Conservation (phyloP, 257 asterid genomes). For the Coffea canephora region DNA sequence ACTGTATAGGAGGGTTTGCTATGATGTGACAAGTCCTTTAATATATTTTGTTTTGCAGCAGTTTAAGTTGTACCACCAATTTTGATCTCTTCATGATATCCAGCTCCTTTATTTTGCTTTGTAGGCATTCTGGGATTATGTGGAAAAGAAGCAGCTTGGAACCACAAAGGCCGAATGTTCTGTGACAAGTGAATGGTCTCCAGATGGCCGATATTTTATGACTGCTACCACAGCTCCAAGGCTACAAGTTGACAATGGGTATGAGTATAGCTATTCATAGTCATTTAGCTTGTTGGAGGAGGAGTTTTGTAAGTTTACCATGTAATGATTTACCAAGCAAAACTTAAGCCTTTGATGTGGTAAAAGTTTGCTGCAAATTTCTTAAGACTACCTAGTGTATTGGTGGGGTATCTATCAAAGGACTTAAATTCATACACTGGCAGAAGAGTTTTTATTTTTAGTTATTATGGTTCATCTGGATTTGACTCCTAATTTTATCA, state of each 20-base stretch:
- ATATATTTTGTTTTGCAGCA: background rate
- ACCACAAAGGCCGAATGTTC: constrained; percentile 86
- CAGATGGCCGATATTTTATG: constrained; percentile 91
- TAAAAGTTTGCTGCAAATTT: background rate
- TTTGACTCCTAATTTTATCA: background rate
- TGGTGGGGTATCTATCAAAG: background rate
- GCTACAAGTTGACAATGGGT: constrained; percentile 98
- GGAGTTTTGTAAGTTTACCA: background rate
- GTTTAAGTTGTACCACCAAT: background rate
- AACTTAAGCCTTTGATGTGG: background rate
- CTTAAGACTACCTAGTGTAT: background rate
- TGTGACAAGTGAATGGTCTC: constrained; percentile 98
- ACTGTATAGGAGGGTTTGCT: background rate
- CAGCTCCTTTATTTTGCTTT: background rate
- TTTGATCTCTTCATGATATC: background rate
- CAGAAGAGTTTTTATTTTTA: background rate
- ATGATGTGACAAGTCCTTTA: background rate
- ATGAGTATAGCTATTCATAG: constrained; percentile 21
- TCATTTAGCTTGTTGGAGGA: background rate
- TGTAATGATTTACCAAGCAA: background rate
- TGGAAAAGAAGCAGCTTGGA: constrained; percentile 69
- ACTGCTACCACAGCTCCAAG: constrained; percentile 99
- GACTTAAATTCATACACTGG: background rate
- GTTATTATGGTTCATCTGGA: background rate
- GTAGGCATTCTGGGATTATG: constrained; percentile 92